These are phyloP conservation scores for Austroboletus eburneus DNA, from an alignment of 768 basidiomycete species.

Conservation along the genomic window DNA sequence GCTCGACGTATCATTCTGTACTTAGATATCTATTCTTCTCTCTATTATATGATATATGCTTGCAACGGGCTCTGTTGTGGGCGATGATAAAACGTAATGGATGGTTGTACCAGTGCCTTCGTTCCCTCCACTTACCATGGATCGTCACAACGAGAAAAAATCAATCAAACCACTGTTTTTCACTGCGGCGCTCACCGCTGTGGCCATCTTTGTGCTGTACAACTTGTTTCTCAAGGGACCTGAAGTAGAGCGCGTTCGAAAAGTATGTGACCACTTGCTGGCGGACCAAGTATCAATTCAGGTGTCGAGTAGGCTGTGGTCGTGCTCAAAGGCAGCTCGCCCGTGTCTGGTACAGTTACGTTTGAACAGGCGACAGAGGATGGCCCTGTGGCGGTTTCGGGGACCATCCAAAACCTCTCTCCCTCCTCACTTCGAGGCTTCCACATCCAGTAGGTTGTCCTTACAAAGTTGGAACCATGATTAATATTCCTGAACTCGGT, in stretches of 20 bases:
- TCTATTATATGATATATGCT: slow-evolving; percentile 17
- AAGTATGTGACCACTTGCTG: slow-evolving; percentile 10
- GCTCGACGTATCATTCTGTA: slow-evolving; percentile 23
- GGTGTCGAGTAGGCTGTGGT: slow-evolving; percentile 44
- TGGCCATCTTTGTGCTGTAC: slow-evolving; percentile 19
- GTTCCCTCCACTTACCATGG: slow-evolving; percentile 12
- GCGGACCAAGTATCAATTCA: not conserved
- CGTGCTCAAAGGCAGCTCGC: slow-evolving; percentile 57
- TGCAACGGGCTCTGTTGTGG: not conserved
- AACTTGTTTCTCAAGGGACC: slow-evolving; percentile 15
- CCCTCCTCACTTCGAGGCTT: slow-evolving; percentile 62
- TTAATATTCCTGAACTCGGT: slow-evolving; percentile 9
- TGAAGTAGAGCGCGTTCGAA: slow-evolving; percentile 17
- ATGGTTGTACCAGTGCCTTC: no score
- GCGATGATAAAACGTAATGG: no score
- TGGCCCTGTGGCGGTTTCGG: slow-evolving; percentile 58
- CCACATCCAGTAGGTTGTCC: slow-evolving; percentile 74
- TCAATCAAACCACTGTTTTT: slow-evolving; percentile 20
- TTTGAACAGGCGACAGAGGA: slow-evolving; percentile 53
- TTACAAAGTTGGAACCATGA: not conserved
- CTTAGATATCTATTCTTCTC: slow-evolving; percentile 29
- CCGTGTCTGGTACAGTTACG: slow-evolving; percentile 58
- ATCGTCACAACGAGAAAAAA: slow-evolving; percentile 15
- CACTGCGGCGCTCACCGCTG: slow-evolving; percentile 7
- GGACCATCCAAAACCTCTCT: slow-evolving; percentile 57